Evolutionary conservation across 176 grass and related monocot genomes (phyloP).

Genomic region (Ampelocalamus luodianensis): DNA sequence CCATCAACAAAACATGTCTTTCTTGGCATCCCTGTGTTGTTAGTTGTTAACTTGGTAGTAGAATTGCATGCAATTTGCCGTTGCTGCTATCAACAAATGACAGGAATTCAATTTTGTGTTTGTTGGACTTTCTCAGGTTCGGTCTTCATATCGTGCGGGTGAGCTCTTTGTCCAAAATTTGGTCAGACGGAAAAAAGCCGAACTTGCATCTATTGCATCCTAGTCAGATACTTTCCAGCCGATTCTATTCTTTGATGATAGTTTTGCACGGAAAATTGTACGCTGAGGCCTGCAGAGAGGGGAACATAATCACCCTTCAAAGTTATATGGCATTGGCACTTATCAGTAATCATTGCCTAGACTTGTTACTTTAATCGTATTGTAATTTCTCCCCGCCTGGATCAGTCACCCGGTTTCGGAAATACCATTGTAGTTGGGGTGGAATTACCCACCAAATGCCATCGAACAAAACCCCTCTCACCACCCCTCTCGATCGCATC

Average conservation of each 20-base stretch:
- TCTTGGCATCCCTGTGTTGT: not conserved
- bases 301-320: not conserved
- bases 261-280: not conserved
- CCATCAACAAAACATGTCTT: not conserved
- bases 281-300: not conserved
- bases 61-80: not conserved
- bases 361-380: not conserved
- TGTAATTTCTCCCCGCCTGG: not conserved
- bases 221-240: constrained; percentile 7
- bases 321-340: not conserved
- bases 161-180: constrained; percentile 94
- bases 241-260: not conserved
- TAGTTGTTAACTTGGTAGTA: not conserved
- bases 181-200: constrained; percentile 56
- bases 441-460: too few relatives aligned
- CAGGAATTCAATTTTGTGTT: constrained; percentile 24
- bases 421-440: too few relatives aligned
- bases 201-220: constrained; percentile 16
- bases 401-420: too few relatives aligned
- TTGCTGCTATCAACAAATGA: not conserved
- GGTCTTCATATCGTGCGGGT: constrained; percentile 91
- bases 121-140: constrained; percentile 66
- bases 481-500: too few relatives aligned
- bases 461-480: too few relatives aligned
- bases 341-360: not conserved